A percentile compares a stretch with the other conserved stretches of the same genome.
Conservation (phyloP, 1,139 yeast species). For the Starmera stellimalicola region DNA sequence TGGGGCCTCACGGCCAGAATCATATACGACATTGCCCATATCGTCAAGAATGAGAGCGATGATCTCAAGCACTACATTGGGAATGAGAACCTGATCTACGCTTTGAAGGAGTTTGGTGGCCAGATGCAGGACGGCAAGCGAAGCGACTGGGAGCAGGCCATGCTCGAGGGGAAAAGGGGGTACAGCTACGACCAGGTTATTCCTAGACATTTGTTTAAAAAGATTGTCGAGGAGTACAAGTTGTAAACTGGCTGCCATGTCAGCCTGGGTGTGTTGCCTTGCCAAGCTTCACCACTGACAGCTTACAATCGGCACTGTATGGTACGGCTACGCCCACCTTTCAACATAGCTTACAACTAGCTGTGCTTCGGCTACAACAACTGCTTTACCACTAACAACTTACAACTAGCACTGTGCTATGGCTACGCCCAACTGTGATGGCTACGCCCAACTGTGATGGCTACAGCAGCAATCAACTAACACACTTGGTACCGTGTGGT, state of each 20-base stretch:
- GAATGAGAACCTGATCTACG: conserved; percentile 58
- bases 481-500: too few relatives aligned
- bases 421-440: too few relatives aligned
- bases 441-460: too few relatives aligned
- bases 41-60: conserved; percentile 24
- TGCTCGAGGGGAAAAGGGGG: conserved; percentile 28
- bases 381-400: too few relatives aligned
- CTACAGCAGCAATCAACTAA: too few relatives aligned
- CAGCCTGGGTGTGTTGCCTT: too few relatives aligned
- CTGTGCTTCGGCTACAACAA: too few relatives aligned
- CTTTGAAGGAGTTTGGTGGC: conserved; percentile 42
- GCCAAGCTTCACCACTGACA: too few relatives aligned
- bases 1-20: conserved; percentile 94
- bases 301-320: too few relatives aligned
- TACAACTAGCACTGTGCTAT: too few relatives aligned
- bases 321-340: too few relatives aligned
- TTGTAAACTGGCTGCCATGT: neutral
- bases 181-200: conserved; percentile 41
- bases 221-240: conserved; percentile 12
- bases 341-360: too few relatives aligned
- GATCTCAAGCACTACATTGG: conserved; percentile 28
- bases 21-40: conserved; percentile 63
- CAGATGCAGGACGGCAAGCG: conserved; percentile 29
- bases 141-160: conserved; percentile 31
- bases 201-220: conserved; percentile 18